Evolutionary conservation across 2,329 filamentous ascomycete species (phyloP).

Genomic region (Acrocalymma vagum): DNA sequence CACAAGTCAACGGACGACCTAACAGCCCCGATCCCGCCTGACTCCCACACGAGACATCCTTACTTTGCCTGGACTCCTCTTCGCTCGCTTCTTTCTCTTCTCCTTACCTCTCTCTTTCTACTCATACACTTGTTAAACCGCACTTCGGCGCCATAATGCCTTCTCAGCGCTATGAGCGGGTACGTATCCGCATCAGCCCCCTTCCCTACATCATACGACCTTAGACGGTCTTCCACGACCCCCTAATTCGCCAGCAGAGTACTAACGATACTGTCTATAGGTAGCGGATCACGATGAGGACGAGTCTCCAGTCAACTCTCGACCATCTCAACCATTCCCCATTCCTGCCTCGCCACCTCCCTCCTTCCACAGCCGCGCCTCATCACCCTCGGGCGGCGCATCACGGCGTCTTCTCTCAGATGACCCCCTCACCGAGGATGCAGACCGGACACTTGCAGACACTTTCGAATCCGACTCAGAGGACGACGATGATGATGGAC

Average conservation of each 20-base stretch:
- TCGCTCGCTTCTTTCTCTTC: constrained; percentile 4
- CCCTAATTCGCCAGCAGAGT: constrained; percentile 8
- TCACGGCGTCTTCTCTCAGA: constrained; percentile 62
- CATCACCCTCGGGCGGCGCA: constrained; percentile 65
- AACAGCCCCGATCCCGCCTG: constrained; percentile 16
- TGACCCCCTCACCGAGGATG: constrained; percentile 62
- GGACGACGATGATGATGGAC: constrained; percentile 72
- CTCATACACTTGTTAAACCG: constrained; percentile 10
- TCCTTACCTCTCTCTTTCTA: constrained; percentile 13
- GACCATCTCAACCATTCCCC: constrained; percentile 39
- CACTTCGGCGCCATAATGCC: constrained; percentile 49
- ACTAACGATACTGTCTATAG: constrained; percentile 36
- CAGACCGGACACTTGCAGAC: constrained; percentile 86
- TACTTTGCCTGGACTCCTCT: constrained; percentile 10
- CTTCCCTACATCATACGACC: constrained; percentile 14
- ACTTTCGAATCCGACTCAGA: constrained; percentile 85
- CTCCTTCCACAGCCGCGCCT: constrained; percentile 87
- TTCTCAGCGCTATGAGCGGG: constrained; percentile 58
- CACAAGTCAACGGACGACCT: constrained; percentile 5
- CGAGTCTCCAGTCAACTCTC: constrained; percentile 40
- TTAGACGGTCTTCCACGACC: constrained; percentile 14
- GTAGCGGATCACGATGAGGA: constrained; percentile 56
- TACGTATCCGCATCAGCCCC: constrained; percentile 40
- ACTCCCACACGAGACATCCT: constrained; percentile 3
- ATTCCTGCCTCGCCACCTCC: constrained; percentile 66